A percentile compares a stretch with the other conserved stretches of the same genome.
Conservation (phyloP, 345 rosid genomes). For the Arabis alpina region DNA sequence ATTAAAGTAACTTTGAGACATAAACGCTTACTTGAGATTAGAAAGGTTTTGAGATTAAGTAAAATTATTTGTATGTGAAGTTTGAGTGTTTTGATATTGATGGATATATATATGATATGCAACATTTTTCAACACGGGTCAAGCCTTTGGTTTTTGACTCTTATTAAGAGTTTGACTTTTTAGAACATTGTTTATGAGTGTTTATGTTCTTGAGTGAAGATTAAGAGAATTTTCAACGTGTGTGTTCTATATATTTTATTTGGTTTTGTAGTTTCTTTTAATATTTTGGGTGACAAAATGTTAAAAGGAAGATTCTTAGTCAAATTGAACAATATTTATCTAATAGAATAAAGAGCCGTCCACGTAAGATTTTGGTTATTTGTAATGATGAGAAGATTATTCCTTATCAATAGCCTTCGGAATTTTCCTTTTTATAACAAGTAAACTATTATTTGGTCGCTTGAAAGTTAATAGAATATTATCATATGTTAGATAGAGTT, state of each 20-base stretch:
- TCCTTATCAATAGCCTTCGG: conserved; percentile 27
- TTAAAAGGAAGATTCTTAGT: background rate
- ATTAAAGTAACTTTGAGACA: conserved; percentile 19
- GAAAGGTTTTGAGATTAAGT: background rate
- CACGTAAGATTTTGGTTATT: conserved; percentile 27
- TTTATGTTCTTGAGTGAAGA: background rate
- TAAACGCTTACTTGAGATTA: background rate
- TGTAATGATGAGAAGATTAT: conserved; percentile 19
- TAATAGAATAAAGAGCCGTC: conserved; percentile 21
- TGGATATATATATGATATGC: conserved; percentile 6
- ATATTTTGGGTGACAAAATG: background rate
- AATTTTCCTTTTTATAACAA: background rate
- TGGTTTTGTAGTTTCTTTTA: conserved; percentile 1
- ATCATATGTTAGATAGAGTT: no score
- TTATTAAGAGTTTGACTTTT: conserved; percentile 8
- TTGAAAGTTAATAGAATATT: no score
- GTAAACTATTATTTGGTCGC: no score
- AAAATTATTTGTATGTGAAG: conserved; percentile 4
- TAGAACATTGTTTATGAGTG: conserved; percentile 13
- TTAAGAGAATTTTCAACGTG: conserved; percentile 15
- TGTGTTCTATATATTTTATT: conserved; percentile 27
- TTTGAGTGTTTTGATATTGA: conserved; percentile 12
- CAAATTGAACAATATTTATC: background rate
- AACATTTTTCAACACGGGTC: conserved; percentile 26
- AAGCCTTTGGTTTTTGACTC: conserved; percentile 42